Conservation (phyloP, 2,329 filamentous ascomycete genomes). For the Septoria petroselini region DNA sequence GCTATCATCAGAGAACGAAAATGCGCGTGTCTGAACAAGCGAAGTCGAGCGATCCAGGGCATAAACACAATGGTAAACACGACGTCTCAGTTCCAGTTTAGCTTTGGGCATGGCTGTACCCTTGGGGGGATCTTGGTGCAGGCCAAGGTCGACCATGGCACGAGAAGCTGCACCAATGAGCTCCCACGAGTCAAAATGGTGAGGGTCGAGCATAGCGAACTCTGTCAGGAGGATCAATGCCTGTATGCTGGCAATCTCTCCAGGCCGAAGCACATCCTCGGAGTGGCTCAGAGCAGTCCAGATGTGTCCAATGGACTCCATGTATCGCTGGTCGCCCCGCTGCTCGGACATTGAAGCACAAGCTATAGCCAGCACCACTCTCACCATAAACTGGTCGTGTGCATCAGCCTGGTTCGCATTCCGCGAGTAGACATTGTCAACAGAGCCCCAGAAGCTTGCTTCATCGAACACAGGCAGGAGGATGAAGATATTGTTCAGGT, state of each 20-base stretch:
- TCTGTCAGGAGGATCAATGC: slow-evolving; percentile 81
- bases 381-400: slow-evolving; percentile 80
- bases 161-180: slow-evolving; percentile 85
- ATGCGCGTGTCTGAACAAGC: slow-evolving; percentile 80
- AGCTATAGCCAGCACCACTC: slow-evolving; percentile 83
- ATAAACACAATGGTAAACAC: slow-evolving; percentile 88
- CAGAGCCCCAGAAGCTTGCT: slow-evolving; percentile 68
- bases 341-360: slow-evolving; percentile 69
- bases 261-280: slow-evolving; percentile 79
- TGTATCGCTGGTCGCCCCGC: slow-evolving; percentile 62
- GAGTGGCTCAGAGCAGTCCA: slow-evolving; percentile 70
- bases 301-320: slow-evolving; percentile 59
- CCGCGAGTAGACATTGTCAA: slow-evolving; percentile 78
- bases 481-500: slow-evolving; percentile 76
- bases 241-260: slow-evolving; percentile 80
- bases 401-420: slow-evolving; percentile 59
- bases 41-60: slow-evolving; percentile 86
- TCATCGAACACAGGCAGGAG: slow-evolving; percentile 82
- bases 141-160: slow-evolving; percentile 81
- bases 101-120: slow-evolving; percentile 65
- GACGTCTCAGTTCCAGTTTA: slow-evolving; percentile 71
- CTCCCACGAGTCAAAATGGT: slow-evolving; percentile 92
- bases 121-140: slow-evolving; percentile 84
- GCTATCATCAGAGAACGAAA: slow-evolving; percentile 90
- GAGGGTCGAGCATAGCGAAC: slow-evolving; percentile 85